These are phyloP conservation scores for Tricholomella constricta DNA, from an alignment of 768 basidiomycete genomes.

Conservation along the genomic window DNA sequence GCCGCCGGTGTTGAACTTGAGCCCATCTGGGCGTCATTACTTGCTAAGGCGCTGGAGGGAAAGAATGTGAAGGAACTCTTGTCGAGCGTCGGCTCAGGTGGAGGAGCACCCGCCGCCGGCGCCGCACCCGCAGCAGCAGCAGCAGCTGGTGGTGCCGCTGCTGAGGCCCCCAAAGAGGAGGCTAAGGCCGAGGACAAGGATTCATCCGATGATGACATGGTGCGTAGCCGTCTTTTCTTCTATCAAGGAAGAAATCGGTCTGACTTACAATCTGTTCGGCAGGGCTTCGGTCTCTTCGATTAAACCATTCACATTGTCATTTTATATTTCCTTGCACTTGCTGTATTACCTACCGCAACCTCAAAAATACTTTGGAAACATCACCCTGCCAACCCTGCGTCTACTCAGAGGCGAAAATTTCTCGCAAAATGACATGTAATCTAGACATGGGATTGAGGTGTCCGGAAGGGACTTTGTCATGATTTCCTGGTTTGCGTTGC, in stretches of 20 bases:
- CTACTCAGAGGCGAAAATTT: no score
- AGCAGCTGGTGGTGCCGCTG: constrained; percentile 61
- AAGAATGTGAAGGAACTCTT: constrained; percentile 97
- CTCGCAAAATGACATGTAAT: no score
- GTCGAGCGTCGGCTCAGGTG: constrained; percentile 92
- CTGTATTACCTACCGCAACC: constrained; percentile 17
- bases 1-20: constrained; percentile 89
- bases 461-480: no score
- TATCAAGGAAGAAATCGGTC: no score
- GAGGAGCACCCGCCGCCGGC: constrained; percentile 76
- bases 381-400: no score
- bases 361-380: constrained; percentile 17
- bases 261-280: constrained; percentile 1
- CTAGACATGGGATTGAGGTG: no score
- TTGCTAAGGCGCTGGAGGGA: constrained; percentile 97
- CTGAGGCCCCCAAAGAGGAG: constrained; percentile 75
- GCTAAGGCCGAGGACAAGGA: constrained; percentile 88
- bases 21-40: constrained; percentile 96
- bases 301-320: constrained; percentile 40
- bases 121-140: constrained; percentile 46
- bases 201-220: constrained; percentile 91
- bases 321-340: constrained; percentile 9
- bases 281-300: constrained; percentile 98
- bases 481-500: no score
- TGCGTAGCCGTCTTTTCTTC: constrained; percentile 34